These are phyloP conservation scores for Phaeoacremonium minimum DNA, from an alignment of 2,329 filamentous ascomycete species.

Conservation along the genomic window DNA sequence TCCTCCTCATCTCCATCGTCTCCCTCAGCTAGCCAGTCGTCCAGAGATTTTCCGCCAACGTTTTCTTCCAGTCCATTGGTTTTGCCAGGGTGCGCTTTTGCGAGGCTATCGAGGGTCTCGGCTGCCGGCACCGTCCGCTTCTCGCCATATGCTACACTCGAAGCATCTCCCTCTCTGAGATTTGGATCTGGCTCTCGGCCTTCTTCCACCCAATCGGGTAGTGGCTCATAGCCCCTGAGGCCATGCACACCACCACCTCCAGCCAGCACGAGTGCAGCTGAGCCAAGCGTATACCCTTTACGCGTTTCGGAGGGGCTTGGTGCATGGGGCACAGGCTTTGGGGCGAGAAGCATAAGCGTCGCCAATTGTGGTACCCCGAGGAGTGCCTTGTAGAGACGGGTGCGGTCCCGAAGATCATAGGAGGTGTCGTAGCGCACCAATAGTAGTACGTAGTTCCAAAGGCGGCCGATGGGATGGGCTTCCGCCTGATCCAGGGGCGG, in stretches of 20 bases:
- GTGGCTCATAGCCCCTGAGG: constrained; percentile 69
- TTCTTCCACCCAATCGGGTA: constrained; percentile 81
- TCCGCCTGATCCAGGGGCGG: constrained; percentile 31
- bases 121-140: constrained; percentile 50
- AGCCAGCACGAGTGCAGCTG: constrained; percentile 79
- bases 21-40: constrained; percentile 86
- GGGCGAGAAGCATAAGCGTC: constrained; percentile 83
- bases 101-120: constrained; percentile 59
- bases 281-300: constrained; percentile 74
- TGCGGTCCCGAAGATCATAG: constrained; percentile 89
- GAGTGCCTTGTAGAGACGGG: constrained; percentile 81
- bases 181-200: constrained; percentile 75
- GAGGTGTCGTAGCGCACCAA: constrained; percentile 90
- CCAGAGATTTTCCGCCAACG: constrained; percentile 69
- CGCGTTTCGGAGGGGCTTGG: constrained; percentile 84
- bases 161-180: constrained; percentile 58
- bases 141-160: constrained; percentile 30
- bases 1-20: constrained; percentile 54
- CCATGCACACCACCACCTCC: constrained; percentile 70
- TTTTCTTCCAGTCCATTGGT: constrained; percentile 49
- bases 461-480: constrained; percentile 65
- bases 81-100: constrained; percentile 28
- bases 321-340: constrained; percentile 88
- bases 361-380: constrained; percentile 82
- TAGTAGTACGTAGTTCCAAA: constrained; percentile 83